Conservation (phyloP, 805 yeast genomes). For the Grigorovia transvaalensis region DNA sequence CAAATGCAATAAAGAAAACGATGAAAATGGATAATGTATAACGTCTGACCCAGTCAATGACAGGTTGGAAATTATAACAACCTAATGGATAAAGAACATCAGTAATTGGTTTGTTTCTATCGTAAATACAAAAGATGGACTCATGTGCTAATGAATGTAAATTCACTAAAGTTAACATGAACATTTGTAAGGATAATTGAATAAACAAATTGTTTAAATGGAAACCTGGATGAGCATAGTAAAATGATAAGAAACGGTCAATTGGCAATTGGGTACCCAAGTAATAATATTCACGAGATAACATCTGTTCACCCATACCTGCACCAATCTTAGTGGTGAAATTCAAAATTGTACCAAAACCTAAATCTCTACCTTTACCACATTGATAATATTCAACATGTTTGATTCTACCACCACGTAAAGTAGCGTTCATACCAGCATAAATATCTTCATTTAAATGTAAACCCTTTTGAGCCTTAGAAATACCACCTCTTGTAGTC, state of each 20-base stretch:
- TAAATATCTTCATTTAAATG: conserved; percentile 92
- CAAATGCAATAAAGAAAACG: conserved; percentile 74
- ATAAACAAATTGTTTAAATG: conserved; percentile 85
- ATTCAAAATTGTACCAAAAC: conserved; percentile 83
- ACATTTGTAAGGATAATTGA: conserved; percentile 71
- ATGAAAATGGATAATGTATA: conserved; percentile 80
- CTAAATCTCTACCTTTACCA: conserved; percentile 93
- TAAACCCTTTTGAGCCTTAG: conserved; percentile 89
- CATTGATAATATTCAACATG: conserved; percentile 94
- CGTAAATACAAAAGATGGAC: conserved; percentile 56
- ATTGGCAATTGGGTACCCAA: conserved; percentile 82
- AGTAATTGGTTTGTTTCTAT: conserved; percentile 58
- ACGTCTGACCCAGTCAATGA: conserved; percentile 78
- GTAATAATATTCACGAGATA: conserved; percentile 85
- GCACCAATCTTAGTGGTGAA: conserved; percentile 97
- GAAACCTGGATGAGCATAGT: conserved; percentile 94
- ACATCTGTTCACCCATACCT: conserved; percentile 95
- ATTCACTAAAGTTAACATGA: conserved; percentile 70
- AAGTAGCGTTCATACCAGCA: conserved; percentile 85
- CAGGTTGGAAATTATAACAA: conserved; percentile 76
- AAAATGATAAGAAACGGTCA: conserved; percentile 82
- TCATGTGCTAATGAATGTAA: conserved; percentile 71
- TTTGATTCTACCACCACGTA: conserved; percentile 88
- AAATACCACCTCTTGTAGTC: conserved; percentile 93
- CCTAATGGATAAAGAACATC: conserved; percentile 69